A percentile compares a stretch with the other conserved stretches of the same genome.
Evolutionary conservation across 2,329 filamentous ascomycete genomes (phyloP).

Genomic region (Pyricularia sp.): DNA sequence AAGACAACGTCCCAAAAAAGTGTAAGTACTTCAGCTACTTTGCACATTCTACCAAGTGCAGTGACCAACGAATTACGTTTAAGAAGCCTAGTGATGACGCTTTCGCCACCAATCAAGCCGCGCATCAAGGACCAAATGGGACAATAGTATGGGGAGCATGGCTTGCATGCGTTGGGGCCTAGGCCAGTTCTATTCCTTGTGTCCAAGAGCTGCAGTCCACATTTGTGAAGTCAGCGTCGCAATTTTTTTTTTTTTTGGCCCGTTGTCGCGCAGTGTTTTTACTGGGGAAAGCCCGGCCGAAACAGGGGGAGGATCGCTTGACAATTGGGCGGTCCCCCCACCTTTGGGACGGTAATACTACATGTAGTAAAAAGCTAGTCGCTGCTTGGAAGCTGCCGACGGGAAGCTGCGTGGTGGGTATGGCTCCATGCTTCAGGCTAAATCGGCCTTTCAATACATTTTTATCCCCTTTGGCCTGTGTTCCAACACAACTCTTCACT

Average conservation of each 20-base stretch:
- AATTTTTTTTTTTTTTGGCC: background rate
- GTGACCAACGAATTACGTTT: background rate
- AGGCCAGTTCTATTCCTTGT: background rate
- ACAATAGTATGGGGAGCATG: background rate
- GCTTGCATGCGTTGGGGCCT: background rate
- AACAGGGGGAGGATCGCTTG: background rate
- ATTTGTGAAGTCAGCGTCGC: background rate
- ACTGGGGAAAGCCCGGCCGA: background rate
- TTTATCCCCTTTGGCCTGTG: background rate
- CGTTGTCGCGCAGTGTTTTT: background rate
- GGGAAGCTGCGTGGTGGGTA: background rate
- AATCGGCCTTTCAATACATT: background rate
- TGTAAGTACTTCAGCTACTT: background rate
- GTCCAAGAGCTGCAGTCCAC: background rate
- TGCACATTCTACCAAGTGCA: background rate
- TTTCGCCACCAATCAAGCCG: background rate
- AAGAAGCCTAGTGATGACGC: background rate
- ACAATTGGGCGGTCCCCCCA: background rate
- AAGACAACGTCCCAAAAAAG: background rate
- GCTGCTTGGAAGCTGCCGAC: constrained; percentile 1
- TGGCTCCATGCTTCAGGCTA: background rate
- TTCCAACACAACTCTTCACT: background rate
- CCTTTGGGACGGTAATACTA: background rate
- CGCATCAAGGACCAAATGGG: background rate
- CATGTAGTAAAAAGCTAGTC: background rate